Conservation (phyloP, 495 filamentous ascomycete species). For the Neurospora cerealis region DNA sequence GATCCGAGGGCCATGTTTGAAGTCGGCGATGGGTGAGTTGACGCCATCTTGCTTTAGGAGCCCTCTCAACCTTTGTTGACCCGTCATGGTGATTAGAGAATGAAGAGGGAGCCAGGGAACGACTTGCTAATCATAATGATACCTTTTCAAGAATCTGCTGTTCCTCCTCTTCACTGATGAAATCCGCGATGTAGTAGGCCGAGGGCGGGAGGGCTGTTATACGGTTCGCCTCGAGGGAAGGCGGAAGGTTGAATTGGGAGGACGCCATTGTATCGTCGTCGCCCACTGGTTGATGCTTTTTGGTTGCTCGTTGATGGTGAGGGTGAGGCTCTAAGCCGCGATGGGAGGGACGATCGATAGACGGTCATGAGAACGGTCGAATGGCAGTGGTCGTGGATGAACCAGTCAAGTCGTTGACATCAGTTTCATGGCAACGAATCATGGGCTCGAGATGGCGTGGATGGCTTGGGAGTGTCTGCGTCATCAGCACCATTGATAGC, state of each 20-base stretch:
- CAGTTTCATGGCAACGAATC: not conserved
- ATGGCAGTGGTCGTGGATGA: not conserved
- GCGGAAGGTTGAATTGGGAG: constrained; percentile 19
- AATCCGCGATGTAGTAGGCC: constrained; percentile 81
- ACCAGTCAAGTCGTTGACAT: not conserved
- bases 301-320: not conserved
- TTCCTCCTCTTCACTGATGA: constrained; percentile 74
- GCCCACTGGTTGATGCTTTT: not conserved
- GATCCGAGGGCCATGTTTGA: constrained; percentile 78
- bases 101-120: not conserved
- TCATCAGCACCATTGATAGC: not conserved
- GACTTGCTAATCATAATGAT: not conserved
- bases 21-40: constrained; percentile 75
- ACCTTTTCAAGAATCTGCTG: constrained; percentile 58
- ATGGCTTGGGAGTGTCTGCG: not conserved
- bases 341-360: not conserved
- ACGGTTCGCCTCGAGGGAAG: constrained; percentile 39
- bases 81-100: constrained; percentile 8
- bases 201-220: constrained; percentile 52
- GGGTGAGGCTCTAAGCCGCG: not conserved
- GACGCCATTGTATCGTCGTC: not conserved
- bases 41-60: constrained; percentile 74
- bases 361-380: not conserved
- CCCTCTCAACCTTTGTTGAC: constrained; percentile 36
- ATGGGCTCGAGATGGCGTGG: not conserved